Evolutionary conservation across 495 filamentous ascomycete species (phyloP).

Genomic region (Aspergillus egyptiacus): DNA sequence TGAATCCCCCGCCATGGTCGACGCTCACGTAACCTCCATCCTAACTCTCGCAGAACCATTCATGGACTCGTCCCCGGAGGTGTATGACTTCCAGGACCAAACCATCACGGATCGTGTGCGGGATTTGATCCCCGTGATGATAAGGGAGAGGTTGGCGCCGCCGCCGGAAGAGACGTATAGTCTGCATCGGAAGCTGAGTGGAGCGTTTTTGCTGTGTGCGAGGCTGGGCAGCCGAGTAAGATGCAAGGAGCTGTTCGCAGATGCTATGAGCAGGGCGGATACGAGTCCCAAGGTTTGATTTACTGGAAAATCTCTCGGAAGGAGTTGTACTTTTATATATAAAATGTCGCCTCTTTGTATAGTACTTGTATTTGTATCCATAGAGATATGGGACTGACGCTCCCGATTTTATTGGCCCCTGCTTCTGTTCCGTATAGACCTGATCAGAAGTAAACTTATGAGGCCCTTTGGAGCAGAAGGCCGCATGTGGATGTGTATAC

Average conservation of each 20-base stretch:
- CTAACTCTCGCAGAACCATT: slow-evolving; percentile 92
- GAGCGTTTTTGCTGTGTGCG: slow-evolving; percentile 90
- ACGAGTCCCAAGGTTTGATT: too few species aligned
- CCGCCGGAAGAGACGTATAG: slow-evolving; percentile 98
- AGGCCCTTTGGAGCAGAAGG: too few species aligned
- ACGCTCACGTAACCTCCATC: slow-evolving; percentile 78
- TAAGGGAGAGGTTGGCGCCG: slow-evolving; percentile 77
- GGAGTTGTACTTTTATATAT: slow-evolving; percentile 2
- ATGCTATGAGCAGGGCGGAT: slow-evolving; percentile 50
- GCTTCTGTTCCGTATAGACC: too few species aligned
- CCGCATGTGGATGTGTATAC: too few species aligned
- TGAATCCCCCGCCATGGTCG: slow-evolving; percentile 74
- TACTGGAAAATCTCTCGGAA: too few species aligned
- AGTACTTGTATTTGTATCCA: neutral
- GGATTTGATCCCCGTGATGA: slow-evolving; percentile 82
- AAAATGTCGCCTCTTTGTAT: slow-evolving; percentile 4
- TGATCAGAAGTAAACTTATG: too few species aligned
- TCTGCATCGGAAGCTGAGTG: slow-evolving; percentile 90
- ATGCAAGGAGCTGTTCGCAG: slow-evolving; percentile 75
- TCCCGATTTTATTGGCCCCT: neutral
- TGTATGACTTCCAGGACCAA: slow-evolving; percentile 90
- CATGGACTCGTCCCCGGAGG: slow-evolving; percentile 60
- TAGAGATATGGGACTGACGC: too few species aligned
- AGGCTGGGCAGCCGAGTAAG: slow-evolving; percentile 72
- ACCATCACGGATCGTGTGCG: slow-evolving; percentile 92